phyloP scores from a whole-genome alignment of 2,329 filamentous ascomycete genomes.

The Calonectria pseudoreteaudii region DNA sequence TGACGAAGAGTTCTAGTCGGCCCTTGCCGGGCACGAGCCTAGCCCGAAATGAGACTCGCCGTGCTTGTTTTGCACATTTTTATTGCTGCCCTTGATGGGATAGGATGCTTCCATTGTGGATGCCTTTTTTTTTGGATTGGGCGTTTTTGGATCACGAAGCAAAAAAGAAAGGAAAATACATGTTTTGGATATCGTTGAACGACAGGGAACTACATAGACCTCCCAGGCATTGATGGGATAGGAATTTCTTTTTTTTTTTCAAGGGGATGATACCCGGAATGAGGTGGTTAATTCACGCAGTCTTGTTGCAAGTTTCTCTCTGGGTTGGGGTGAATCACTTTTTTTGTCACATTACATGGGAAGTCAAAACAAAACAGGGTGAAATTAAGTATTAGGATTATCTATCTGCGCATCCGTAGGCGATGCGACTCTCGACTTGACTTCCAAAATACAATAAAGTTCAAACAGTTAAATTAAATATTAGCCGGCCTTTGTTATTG shows the following conservation, averaged over 20 bases:
- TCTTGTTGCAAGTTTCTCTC: not conserved
- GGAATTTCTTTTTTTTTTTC: not conserved
- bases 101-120: not conserved
- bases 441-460: not conserved
- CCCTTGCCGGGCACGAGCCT: too few species aligned
- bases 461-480: not conserved
- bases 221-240: not conserved
- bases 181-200: not conserved
- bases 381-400: slow-evolving; percentile 21
- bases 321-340: not conserved
- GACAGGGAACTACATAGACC: not conserved
- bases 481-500: not conserved
- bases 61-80: not conserved
- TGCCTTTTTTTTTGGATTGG: not conserved
- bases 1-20: not conserved
- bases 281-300: not conserved
- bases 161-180: not conserved
- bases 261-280: not conserved
- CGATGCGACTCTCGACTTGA: not conserved
- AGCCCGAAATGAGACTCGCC: not conserved
- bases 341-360: not conserved
- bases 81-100: not conserved
- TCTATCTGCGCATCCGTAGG: not conserved
- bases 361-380: not conserved
- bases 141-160: not conserved